Evolutionary conservation across 768 basidiomycete species (phyloP).

Genomic region (Pleurotus pulmonarius): DNA sequence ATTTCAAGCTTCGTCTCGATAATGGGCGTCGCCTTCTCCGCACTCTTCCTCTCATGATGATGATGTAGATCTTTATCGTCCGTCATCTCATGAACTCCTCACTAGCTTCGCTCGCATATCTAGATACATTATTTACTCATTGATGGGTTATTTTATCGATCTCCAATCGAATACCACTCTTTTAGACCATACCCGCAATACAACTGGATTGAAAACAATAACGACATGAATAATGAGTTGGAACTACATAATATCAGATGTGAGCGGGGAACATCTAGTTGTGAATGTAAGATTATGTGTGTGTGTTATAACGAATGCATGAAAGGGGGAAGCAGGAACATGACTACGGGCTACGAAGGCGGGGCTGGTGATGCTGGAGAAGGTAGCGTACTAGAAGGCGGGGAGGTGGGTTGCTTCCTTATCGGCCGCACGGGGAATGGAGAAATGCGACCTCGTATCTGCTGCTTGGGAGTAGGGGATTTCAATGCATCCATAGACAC

Average conservation of each 20-base stretch:
- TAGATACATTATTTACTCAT: no score
- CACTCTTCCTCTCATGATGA: constrained; percentile 7
- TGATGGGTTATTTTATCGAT: not conserved
- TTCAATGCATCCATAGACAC: not conserved
- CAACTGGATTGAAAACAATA: no score
- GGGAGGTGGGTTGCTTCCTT: not conserved
- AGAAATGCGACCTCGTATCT: constrained; percentile 1
- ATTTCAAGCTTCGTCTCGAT: not conserved
- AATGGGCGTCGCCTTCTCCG: constrained; percentile 5
- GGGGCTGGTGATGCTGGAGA: not conserved
- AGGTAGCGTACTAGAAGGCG: not conserved
- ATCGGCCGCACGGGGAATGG: constrained; percentile 2
- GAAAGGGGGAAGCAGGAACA: not conserved
- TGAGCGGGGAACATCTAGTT: no score
- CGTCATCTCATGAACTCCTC: not conserved
- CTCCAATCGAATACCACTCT: not conserved
- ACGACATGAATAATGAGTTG: no score
- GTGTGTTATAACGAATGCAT: not conserved
- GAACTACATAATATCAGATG: no score
- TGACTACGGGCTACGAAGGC: not conserved
- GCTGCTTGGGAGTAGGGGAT: not conserved
- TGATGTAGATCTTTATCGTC: no score
- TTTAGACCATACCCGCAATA: not conserved
- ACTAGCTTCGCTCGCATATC: not conserved
- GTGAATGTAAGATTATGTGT: no score